Conservation (phyloP, 1,284 basidiomycete genomes). For the Cryptococcus sp. region DNA sequence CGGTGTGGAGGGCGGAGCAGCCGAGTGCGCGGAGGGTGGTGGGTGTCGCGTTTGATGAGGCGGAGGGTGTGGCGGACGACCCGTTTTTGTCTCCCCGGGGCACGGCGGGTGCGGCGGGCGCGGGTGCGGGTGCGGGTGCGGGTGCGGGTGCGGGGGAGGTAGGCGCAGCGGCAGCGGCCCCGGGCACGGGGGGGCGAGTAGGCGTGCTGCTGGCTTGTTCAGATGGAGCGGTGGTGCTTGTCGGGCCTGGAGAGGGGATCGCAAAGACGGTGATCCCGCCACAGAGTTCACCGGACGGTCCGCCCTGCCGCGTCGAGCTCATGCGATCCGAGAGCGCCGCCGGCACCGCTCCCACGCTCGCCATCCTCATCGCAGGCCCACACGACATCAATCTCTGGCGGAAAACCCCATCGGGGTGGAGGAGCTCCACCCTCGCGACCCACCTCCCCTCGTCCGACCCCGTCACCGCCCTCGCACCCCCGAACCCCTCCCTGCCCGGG, state of each 20-base stretch:
- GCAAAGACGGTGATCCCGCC: not conserved
- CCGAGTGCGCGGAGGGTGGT: not conserved
- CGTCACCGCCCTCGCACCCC: slow-evolving; percentile 15
- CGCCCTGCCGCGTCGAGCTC: not conserved
- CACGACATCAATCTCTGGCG: slow-evolving; percentile 7
- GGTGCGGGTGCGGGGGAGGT: too few species aligned
- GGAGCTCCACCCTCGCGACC: not conserved
- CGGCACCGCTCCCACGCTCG: not conserved
- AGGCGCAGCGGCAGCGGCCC: too few species aligned
- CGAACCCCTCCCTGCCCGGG: slow-evolving; percentile 11
- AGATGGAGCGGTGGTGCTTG: slow-evolving; percentile 5
- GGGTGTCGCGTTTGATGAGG: slow-evolving; percentile 11
- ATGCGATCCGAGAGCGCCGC: not conserved
- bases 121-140: too few species aligned
- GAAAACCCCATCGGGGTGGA: slow-evolving; percentile 8
- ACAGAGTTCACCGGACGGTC: not conserved
- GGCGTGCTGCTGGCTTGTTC: slow-evolving; percentile 7
- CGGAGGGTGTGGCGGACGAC: slow-evolving; percentile 1
- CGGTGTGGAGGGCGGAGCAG: not conserved
- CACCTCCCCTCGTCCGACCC: slow-evolving; percentile 10
- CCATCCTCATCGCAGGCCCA: slow-evolving; percentile 1
- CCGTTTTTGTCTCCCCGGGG: slow-evolving; percentile 6
- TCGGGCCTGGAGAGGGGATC: not conserved
- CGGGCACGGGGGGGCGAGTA: too few species aligned
- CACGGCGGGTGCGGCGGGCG: not conserved